These are phyloP conservation scores for Leishmania turanica DNA, from an alignment of 208 protist genomes.

Conservation along the genomic window DNA sequence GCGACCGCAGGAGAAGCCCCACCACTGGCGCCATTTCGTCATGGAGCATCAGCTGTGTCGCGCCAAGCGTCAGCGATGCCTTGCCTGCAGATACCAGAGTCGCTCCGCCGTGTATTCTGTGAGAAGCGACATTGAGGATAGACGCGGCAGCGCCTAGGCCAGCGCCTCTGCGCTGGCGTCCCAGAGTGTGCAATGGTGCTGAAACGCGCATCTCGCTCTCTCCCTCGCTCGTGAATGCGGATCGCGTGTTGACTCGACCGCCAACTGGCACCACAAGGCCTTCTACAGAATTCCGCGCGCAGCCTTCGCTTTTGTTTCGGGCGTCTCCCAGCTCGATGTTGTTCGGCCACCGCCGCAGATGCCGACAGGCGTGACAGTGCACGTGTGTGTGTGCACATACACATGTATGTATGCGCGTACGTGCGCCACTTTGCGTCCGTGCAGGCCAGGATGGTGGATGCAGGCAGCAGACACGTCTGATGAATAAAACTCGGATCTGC, in stretches of 20 bases:
- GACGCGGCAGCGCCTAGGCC: neutral
- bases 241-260: neutral
- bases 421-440: neutral
- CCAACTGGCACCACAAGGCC: neutral
- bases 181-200: neutral
- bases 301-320: neutral
- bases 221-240: neutral
- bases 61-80: neutral
- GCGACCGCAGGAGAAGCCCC: conserved; percentile 5
- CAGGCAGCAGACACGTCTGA: neutral
- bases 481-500: neutral
- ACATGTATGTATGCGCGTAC: neutral
- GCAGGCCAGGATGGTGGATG: neutral
- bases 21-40: neutral
- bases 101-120: neutral
- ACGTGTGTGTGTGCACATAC: neutral
- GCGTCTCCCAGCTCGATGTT: neutral
- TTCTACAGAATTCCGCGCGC: neutral
- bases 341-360: neutral
- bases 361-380: neutral
- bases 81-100: neutral
- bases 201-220: neutral
- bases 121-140: neutral
- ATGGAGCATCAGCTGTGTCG: neutral
- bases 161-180: neutral